These are phyloP conservation scores for Aspergillus bombycis DNA, from an alignment of 2,329 filamentous ascomycete genomes.

Conservation along the genomic window DNA sequence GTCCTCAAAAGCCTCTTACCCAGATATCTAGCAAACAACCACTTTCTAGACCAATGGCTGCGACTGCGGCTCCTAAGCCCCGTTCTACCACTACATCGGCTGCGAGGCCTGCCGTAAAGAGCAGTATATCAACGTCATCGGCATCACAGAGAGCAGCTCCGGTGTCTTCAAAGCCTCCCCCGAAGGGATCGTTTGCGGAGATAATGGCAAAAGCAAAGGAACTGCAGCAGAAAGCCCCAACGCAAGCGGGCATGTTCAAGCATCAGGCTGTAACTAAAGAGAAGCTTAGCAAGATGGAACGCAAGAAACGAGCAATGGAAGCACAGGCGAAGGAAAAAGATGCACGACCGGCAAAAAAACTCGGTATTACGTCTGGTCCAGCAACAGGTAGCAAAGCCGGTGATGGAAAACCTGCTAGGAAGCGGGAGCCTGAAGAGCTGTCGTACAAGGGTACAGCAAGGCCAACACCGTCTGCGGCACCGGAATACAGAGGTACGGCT, in stretches of 20 bases:
- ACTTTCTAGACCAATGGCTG: constrained; percentile 20
- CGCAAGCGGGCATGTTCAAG: constrained; percentile 56
- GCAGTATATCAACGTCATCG: constrained; percentile 19
- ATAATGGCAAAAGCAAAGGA: constrained; percentile 63
- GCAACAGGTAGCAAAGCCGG: constrained; percentile 25
- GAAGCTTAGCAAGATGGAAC: constrained; percentile 59
- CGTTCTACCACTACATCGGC: constrained; percentile 19
- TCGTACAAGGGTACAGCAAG: constrained; percentile 46
- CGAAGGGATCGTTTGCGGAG: constrained; percentile 62
- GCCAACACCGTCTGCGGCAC: constrained; percentile 28
- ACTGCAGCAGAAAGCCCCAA: constrained; percentile 50
- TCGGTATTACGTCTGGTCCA: constrained; percentile 22
- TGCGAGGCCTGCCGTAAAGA: constrained; percentile 26
- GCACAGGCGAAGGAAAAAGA: constrained; percentile 46
- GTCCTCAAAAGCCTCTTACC: constrained; percentile 29
- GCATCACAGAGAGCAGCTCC: constrained; percentile 23
- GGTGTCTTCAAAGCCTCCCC: constrained; percentile 48
- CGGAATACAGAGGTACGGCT: constrained; percentile 48
- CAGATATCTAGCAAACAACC: constrained; percentile 24
- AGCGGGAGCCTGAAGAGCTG: constrained; percentile 35
- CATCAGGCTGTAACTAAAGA: constrained; percentile 59
- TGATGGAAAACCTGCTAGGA: constrained; percentile 28
- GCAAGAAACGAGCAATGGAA: constrained; percentile 48
- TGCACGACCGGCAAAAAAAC: constrained; percentile 34
- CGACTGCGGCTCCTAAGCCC: constrained; percentile 25